phyloP scores from a whole-genome alignment of 441 rosid species.

The Gossypium gossypioides region DNA sequence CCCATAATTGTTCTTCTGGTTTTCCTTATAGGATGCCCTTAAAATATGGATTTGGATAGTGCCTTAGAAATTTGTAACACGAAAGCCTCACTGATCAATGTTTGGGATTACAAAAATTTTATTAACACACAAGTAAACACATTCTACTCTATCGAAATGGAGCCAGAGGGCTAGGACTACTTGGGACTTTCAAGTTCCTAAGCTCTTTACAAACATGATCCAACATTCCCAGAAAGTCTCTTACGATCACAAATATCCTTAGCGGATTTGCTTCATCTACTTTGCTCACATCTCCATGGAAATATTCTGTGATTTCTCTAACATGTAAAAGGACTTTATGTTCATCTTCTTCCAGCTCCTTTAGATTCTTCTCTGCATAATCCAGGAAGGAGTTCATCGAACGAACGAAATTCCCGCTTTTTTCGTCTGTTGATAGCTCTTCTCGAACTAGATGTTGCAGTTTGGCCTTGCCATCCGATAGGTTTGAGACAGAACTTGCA shows the following conservation, averaged over 20 bases:
- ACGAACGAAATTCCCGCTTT: constrained; percentile 36
- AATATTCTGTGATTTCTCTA: constrained; percentile 74
- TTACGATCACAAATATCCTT: constrained; percentile 85
- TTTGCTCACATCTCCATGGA: constrained; percentile 78
- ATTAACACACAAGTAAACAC: constrained; percentile 2
- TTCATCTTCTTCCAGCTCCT: constrained; percentile 63
- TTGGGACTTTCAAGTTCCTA: constrained; percentile 51
- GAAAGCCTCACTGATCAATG: background rate
- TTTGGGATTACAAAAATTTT: background rate
- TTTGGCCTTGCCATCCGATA: constrained; percentile 54
- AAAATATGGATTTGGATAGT: background rate
- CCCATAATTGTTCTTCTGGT: no score
- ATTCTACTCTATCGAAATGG: constrained; percentile 45
- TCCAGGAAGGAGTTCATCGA: constrained; percentile 52
- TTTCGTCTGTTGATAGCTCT: constrained; percentile 33
- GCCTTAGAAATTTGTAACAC: background rate
- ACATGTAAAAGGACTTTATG: constrained; percentile 57
- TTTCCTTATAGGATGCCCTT: no score
- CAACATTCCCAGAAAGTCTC: constrained; percentile 88
- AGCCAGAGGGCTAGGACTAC: constrained; percentile 61
- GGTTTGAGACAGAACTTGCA: constrained; percentile 63
- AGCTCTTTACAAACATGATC: constrained; percentile 89
- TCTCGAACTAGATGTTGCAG: constrained; percentile 36
- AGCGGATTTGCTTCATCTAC: constrained; percentile 70
- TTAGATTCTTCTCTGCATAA: constrained; percentile 51